phyloP scores from a whole-genome alignment of 345 rosid species.

The Garcia nutans region DNA sequence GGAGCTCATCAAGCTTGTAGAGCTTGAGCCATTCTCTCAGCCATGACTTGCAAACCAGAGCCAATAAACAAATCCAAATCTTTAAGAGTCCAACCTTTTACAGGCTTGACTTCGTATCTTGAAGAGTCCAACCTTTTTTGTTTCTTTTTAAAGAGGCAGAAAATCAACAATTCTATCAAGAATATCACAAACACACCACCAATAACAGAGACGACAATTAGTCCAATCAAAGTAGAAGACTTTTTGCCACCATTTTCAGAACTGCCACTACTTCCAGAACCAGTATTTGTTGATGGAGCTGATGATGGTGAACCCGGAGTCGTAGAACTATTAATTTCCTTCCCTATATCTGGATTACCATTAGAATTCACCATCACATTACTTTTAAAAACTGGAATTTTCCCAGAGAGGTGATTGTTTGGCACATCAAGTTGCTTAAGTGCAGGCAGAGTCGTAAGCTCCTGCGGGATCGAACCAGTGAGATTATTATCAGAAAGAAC shows the following conservation, averaged over 20 bases:
- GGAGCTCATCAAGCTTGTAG: slow-evolving; percentile 6
- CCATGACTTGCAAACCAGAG: slow-evolving; percentile 44
- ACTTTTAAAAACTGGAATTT: slow-evolving; percentile 58
- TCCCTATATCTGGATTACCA: slow-evolving; percentile 47
- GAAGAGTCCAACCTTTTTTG: slow-evolving; percentile 21
- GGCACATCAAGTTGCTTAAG: slow-evolving; percentile 72
- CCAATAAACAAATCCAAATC: slow-evolving; percentile 39
- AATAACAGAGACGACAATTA: slow-evolving; percentile 44
- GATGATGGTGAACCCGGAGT: slow-evolving; percentile 27
- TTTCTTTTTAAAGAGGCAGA: slow-evolving; percentile 54
- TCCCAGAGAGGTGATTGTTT: slow-evolving; percentile 66
- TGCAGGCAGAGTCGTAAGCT: slow-evolving; percentile 53
- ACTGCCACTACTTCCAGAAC: slow-evolving; percentile 13
- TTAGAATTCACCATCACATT: slow-evolving; percentile 41
- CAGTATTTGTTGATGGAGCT: slow-evolving; percentile 7
- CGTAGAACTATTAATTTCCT: slow-evolving; percentile 10
- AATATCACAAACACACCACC: slow-evolving; percentile 43
- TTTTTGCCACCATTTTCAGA: slow-evolving; percentile 31
- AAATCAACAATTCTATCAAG: slow-evolving; percentile 51
- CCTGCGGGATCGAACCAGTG: slow-evolving; percentile 65
- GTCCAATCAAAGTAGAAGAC: slow-evolving; percentile 37
- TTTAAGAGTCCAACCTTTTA: slow-evolving; percentile 32
- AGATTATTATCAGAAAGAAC: slow-evolving; percentile 69
- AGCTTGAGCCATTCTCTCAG: slow-evolving; percentile 41
- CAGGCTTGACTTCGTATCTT: slow-evolving; percentile 47